phyloP scores from a whole-genome alignment of 2,329 filamentous ascomycete species.

The Pseudogymnoascus verrucosus region DNA sequence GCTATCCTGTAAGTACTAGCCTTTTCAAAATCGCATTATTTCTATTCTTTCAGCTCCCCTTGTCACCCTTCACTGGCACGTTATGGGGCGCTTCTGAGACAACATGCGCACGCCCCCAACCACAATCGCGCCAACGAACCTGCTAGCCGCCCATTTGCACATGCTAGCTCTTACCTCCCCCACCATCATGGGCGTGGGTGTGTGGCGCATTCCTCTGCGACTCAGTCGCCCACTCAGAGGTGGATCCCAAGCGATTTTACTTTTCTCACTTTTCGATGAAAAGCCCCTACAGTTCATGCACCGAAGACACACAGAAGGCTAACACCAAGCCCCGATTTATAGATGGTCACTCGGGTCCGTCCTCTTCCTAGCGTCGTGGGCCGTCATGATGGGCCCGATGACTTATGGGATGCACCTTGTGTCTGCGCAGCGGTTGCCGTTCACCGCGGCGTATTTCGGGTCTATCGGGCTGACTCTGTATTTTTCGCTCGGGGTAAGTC shows the following conservation, averaged over 20 bases:
- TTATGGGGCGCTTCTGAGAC: not conserved
- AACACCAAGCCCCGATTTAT: not conserved
- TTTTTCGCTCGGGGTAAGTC: slow-evolving; percentile 80
- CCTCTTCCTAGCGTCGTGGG: slow-evolving; percentile 87
- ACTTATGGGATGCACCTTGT: slow-evolving; percentile 77
- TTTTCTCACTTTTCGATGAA: not conserved
- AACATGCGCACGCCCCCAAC: not conserved
- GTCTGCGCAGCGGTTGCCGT: slow-evolving; percentile 78
- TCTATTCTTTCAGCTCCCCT: not conserved
- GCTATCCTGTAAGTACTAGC: slow-evolving; percentile 77
- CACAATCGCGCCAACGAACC: not conserved
- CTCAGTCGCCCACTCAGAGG: not conserved
- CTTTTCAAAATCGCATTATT: slow-evolving; percentile 9
- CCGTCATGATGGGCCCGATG: slow-evolving; percentile 85
- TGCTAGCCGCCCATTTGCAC: not conserved
- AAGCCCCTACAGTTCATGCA: not conserved
- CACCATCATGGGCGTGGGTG: not conserved
- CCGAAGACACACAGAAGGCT: not conserved
- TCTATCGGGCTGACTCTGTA: slow-evolving; percentile 85
- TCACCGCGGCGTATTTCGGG: slow-evolving; percentile 91
- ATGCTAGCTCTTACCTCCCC: not conserved
- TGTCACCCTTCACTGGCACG: not conserved
- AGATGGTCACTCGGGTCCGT: slow-evolving; percentile 94
- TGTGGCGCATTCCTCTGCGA: not conserved
- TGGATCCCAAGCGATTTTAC: not conserved